Evolutionary conservation across 2,329 filamentous ascomycete species (phyloP), one percentile per base, ranked within the genome.

Genomic region (Monosporascus sp.): DNA sequence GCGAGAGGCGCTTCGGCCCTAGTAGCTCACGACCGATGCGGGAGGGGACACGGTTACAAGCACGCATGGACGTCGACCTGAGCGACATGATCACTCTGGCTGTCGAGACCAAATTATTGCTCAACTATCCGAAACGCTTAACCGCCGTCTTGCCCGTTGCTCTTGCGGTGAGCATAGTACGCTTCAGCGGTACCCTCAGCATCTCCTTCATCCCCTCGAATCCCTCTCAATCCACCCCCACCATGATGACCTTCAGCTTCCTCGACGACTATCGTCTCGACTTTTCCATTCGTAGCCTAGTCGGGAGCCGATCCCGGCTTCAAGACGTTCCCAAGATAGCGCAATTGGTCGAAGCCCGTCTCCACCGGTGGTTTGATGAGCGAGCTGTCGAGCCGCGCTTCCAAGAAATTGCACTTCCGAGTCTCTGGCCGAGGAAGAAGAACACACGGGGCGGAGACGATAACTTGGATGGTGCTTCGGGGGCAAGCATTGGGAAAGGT

Each of bases 71-170:
- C 70, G 92, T 99, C 37, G 94, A 99, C 69, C 75, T 99, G 54
- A 94, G 89, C 71, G 94, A 99, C 72, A 92, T 96, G 72, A 90
- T 99, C 55, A 99, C 94, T 0, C 77, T 99, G 51, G 94, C 91
- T 1, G 80, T 99, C 26, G 94, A 99, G 75, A 99, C 94, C 3
- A 96, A 94, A 63, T 76, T 99, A 57, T 80, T 96, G 48, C 80
- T 99, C 52, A 99, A 99, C 72, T 99, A 96, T 69, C 94, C 94
- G 0, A 95, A 92, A 67, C 90, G 90, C 7, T 78, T 91, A 51
- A 90, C 91, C 6, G 94, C 94, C 1, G 87, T 97, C 7, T 78
- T 99, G 1, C 94, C 94, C 3, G 92, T 99, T 19, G 94, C 93
- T 0, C 76, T 99, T 36, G 87, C 92, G 0, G 92, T 99, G 14